Base-by-base conservation (phyloP, 352 stramenopile genomes). In the Phytopythium aichiense region DNA sequence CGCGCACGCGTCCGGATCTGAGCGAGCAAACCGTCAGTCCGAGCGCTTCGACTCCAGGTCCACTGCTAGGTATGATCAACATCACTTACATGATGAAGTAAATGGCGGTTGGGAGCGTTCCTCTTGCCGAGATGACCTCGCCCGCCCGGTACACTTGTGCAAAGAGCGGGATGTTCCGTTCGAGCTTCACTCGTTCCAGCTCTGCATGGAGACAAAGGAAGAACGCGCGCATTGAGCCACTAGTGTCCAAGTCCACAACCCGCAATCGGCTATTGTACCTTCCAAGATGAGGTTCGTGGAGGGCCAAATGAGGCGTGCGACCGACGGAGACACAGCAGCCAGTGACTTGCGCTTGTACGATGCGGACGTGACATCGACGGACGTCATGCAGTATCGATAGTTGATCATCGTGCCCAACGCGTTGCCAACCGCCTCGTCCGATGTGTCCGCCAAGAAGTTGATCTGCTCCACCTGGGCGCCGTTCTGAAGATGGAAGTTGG, bases 401-500 rank as follows among this genome's bases (percentile, higher is more conserved):
- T 95, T 95, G 71, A 95, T 89, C 86, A 95, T 95, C 66, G 91
- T 85, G 9, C 79, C 81, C 7, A 87, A 73, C 23, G 81, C 75
- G 9, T 57, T 74, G 18, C 60, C 57, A 37, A 91, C 60, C 12
- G 76, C 77, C 20, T 75, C 68, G 9, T 67, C 61, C 4, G 82
- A 88, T 18, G 72, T 74, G 60, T 95, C 83, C 0, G 84, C 86
- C 38, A 87, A 72, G 55, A 93, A 95, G 55, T 95, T 93, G 57
- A 95, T 73, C 52, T 92, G 84, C 61, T 95, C 86, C 20, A 95
- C 84, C 63, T 95, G 86, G 0, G 86, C 86, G 22, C 86, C 86
- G 45, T 95, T 95, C 43, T 92, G 84, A 46, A 95, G 60, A 48
- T 95, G 86, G 54, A 95, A 95, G 55, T 95, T 93, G 9, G 86